Conservation (phyloP, 768 basidiomycete genomes). For the Dioszegia hungarica region DNA sequence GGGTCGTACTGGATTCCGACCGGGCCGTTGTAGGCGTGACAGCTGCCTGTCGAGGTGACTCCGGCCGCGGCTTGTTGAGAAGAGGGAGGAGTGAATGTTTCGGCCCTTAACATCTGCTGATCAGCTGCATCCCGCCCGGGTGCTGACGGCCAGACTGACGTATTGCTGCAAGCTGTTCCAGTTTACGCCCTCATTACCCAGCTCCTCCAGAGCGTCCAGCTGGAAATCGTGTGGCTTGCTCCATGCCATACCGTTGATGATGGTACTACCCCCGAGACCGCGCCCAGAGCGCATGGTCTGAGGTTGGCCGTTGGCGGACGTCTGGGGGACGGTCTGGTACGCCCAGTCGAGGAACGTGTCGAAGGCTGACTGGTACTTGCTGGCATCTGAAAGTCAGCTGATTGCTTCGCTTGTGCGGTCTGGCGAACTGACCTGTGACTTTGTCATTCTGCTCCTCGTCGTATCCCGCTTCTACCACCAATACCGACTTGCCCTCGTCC, state of each 20-base stretch:
- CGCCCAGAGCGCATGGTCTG: constrained; percentile 27
- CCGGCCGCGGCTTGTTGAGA: constrained; percentile 18
- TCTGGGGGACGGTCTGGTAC: constrained; percentile 32
- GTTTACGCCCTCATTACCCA: constrained; percentile 38
- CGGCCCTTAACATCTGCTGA: constrained; percentile 31
- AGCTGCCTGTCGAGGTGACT: constrained; percentile 19
- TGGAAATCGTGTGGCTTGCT: constrained; percentile 35
- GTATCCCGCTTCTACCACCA: constrained; percentile 46
- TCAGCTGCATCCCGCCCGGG: neutral
- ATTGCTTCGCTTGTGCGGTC: neutral
- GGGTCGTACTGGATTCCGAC: constrained; percentile 36
- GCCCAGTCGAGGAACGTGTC: constrained; percentile 33
- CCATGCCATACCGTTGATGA: constrained; percentile 48
- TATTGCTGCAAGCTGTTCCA: constrained; percentile 32
- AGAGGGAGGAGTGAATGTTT: constrained; percentile 30
- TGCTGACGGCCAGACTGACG: constrained; percentile 10
- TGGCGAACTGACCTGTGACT: constrained; percentile 7
- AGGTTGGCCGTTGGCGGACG: constrained; percentile 9
- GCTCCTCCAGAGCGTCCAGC: constrained; percentile 32
- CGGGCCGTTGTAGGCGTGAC: constrained; percentile 36
- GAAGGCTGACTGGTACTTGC: constrained; percentile 27
- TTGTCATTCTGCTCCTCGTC: constrained; percentile 21
- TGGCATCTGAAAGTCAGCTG: constrained; percentile 14
- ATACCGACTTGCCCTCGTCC: constrained; percentile 52
- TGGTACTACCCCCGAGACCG: constrained; percentile 43